These are phyloP conservation scores for Hypoxylon sp. DNA, from an alignment of 2,329 filamentous ascomycete species.

Conservation along the genomic window DNA sequence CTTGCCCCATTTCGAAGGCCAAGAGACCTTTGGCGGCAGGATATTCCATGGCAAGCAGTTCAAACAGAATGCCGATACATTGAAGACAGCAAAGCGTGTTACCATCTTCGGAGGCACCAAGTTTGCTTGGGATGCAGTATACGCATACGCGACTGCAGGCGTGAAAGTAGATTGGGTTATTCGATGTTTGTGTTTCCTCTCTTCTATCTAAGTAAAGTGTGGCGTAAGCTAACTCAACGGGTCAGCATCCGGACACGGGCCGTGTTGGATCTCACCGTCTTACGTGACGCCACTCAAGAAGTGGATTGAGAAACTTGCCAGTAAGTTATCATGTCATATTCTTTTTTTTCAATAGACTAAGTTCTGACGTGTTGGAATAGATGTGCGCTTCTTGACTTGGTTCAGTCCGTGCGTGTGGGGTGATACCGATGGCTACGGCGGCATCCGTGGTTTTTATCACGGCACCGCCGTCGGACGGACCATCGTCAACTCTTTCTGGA, in stretches of 20 bases:
- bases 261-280: slow-evolving; percentile 67
- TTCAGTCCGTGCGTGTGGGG: slow-evolving; percentile 83
- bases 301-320: slow-evolving; percentile 65
- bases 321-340: slow-evolving; percentile 51
- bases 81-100: slow-evolving; percentile 58
- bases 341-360: not conserved
- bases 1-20: slow-evolving; percentile 65
- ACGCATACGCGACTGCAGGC: slow-evolving; percentile 68
- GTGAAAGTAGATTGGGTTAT: slow-evolving; percentile 71
- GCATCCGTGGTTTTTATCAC: slow-evolving; percentile 70
- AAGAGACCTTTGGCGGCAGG: slow-evolving; percentile 64
- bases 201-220: not conserved
- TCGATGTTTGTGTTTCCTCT: slow-evolving; percentile 53
- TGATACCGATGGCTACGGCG: slow-evolving; percentile 71
- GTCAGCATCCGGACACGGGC: slow-evolving; percentile 67
- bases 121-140: slow-evolving; percentile 74
- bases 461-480: slow-evolving; percentile 69
- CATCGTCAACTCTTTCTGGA: slow-evolving; percentile 72
- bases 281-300: slow-evolving; percentile 66
- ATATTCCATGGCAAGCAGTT: slow-evolving; percentile 72
- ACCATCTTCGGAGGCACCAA: slow-evolving; percentile 73
- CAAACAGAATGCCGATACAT: slow-evolving; percentile 51
- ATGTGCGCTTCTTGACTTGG: slow-evolving; percentile 78
- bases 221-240: slow-evolving; percentile 5
- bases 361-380: slow-evolving; percentile 47